phyloP scores from a whole-genome alignment of 192 early-diverging fungal genomes.

The Lunasporangiospora selenospora region DNA sequence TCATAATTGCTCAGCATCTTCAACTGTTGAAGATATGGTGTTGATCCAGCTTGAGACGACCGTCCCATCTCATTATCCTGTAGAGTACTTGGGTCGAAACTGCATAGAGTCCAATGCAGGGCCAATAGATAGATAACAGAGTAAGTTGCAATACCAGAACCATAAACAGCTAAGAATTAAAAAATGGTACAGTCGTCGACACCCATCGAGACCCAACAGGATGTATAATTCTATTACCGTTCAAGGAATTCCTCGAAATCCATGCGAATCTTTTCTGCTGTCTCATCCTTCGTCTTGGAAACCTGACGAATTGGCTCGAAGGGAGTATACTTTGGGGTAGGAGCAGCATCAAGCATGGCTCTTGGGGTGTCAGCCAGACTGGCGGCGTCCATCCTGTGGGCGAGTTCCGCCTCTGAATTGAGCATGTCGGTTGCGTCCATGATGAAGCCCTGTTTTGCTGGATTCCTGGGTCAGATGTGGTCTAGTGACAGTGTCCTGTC shows the following conservation, averaged over 20 bases:
- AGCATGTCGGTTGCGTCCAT: slow-evolving; percentile 45
- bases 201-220: no score
- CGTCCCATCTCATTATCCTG: slow-evolving; percentile 17
- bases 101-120: no score
- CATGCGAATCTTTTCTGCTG: slow-evolving; percentile 48
- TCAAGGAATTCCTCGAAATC: slow-evolving; percentile 47
- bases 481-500: background rate
- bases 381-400: slow-evolving; percentile 43
- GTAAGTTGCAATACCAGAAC: no score
- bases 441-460: no score
- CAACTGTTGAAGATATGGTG: slow-evolving; percentile 71
- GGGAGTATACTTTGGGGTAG: slow-evolving; percentile 20
- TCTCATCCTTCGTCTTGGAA: slow-evolving; percentile 40
- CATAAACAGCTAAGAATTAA: no score
- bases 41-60: slow-evolving; percentile 19
- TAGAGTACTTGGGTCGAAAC: slow-evolving; percentile 28
- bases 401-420: slow-evolving; percentile 33
- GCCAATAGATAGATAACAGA: no score
- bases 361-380: slow-evolving; percentile 39
- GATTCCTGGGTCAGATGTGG: no score
- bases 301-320: slow-evolving; percentile 45
- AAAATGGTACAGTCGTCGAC: no score
- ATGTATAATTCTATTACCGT: slow-evolving; percentile 14
- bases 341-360: slow-evolving; percentile 7
- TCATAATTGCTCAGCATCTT: slow-evolving; percentile 63